Evolutionary conservation across 2,329 filamentous ascomycete genomes (phyloP), one percentile per base, ranked within the genome.

Genomic region (Fusarium staphyleae): DNA sequence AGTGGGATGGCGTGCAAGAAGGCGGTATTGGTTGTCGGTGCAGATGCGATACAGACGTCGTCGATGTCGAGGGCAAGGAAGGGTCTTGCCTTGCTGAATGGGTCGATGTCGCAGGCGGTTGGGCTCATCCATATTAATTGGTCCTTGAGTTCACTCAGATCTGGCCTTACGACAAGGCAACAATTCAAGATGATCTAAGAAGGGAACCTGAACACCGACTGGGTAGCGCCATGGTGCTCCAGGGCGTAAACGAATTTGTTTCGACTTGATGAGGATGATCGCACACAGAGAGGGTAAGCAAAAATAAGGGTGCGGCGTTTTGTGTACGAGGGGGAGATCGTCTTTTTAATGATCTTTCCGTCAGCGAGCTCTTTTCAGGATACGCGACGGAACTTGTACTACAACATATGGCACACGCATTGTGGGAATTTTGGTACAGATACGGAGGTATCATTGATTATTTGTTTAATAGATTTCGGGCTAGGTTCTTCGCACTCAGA

Each of bases 1-100:
- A 86, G 33, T 91, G 87, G 75, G 95, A 99, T 71, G 78, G 87
- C 6, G 88, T 89, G 65, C 93, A 95, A 77, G 93, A 97, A 77
- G 98, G 98, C 67, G 95, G 95, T 30, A 93, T 99, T 8, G 95
- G 95, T 30, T 99, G 95, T 77, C 87, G 95, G 68, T 99, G 95
- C 80, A 88, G 89, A 71, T 99, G 95, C 74, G 95, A 99, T 70
- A 97, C 92, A 4, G 95, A 99, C 71, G 96, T 98, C 70, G 91
- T 93, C 45, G 95, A 99, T 70, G 93, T 99, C 19, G 95, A 99
- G 78, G 93, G 92, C 74, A 99, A 98, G 76, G 90, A 96, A 72
- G 95, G 95, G 57, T 96, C 91, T 65, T 99, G 95, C 76, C 80
- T 97, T 50, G 84, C 91, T 9, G 92, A 99, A 76, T 99, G 95